Evolutionary conservation across 768 basidiomycete species (phyloP).

Genomic region (Aureoboletus auriporus): DNA sequence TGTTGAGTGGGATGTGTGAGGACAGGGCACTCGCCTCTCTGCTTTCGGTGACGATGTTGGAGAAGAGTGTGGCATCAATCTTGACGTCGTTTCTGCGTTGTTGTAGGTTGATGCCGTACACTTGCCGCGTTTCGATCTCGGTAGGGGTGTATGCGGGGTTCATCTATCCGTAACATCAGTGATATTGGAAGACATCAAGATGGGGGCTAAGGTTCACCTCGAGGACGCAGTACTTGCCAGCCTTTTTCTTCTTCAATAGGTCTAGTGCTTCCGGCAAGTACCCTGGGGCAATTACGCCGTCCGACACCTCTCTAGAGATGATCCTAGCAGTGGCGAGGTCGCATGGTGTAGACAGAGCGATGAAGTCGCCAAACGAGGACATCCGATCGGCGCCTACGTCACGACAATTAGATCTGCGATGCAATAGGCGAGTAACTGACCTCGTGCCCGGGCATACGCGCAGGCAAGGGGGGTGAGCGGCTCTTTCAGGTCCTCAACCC

Average conservation of each 20-base stretch:
- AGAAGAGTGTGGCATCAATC: conserved; percentile 76
- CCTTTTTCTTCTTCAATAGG: conserved; percentile 92
- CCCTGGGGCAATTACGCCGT: conserved; percentile 96
- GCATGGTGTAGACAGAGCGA: conserved; percentile 89
- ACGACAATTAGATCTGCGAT: conserved; percentile 4
- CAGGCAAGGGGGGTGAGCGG: conserved; percentile 82
- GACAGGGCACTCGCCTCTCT: conserved; percentile 56
- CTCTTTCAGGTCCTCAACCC: conserved; percentile 92
- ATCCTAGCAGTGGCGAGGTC: conserved; percentile 94
- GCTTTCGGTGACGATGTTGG: conserved; percentile 85
- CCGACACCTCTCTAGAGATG: conserved; percentile 98
- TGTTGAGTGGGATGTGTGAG: not conserved
- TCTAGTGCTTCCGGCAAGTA: conserved; percentile 87
- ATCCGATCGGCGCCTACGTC: conserved; percentile 88
- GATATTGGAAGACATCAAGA: not conserved
- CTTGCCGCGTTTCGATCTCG: conserved; percentile 87
- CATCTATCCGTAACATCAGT: conserved; percentile 52
- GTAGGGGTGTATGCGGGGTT: conserved; percentile 79
- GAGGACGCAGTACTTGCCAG: conserved; percentile 96
- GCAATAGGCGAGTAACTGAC: conserved; percentile 34
- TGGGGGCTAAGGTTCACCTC: conserved; percentile 48
- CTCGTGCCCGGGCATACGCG: conserved; percentile 95
- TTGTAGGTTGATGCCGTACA: conserved; percentile 87
- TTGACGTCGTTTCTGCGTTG: conserved; percentile 89
- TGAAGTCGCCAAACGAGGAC: conserved; percentile 99